Evolutionary conservation across 1,284 basidiomycete species (phyloP).

Genomic region (Retiboletus flavoniger): DNA sequence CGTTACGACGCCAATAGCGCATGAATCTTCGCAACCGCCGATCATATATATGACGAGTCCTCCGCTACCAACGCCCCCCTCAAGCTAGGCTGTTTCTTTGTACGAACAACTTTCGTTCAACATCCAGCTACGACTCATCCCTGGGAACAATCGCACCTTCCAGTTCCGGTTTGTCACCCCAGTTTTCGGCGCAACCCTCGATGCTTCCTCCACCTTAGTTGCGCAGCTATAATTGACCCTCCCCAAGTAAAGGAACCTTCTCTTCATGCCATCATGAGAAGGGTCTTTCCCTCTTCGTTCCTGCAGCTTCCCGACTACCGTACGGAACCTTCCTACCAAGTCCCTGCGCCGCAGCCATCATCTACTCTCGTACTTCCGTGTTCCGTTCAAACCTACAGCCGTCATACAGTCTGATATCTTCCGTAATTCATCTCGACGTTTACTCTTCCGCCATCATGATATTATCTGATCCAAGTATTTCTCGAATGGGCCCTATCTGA

Average conservation of each 20-base stretch:
- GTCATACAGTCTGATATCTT: not conserved
- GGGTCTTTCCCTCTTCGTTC: conserved; percentile 6
- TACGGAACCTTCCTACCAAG: conserved; percentile 8
- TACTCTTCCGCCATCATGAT: not conserved
- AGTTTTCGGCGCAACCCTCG: not conserved
- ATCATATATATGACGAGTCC: conserved; percentile 1
- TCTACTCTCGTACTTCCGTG: conserved; percentile 1
- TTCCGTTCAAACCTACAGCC: conserved; percentile 10
- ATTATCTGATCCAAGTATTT: not conserved
- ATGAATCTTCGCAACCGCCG: conserved; percentile 11
- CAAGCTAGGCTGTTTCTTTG: not conserved
- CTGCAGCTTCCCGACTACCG: not conserved
- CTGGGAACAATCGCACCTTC: not conserved
- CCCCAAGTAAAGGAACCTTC: conserved; percentile 2
- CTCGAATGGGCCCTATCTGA: conserved; percentile 11
- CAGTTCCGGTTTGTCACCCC: conserved; percentile 1
- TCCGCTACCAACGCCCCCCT: conserved; percentile 3
- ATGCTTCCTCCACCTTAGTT: conserved; percentile 1
- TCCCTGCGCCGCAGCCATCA: conserved; percentile 8
- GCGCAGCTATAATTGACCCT: conserved; percentile 8
- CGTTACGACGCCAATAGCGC: not conserved
- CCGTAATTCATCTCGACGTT: conserved; percentile 2
- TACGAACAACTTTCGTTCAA: not conserved
- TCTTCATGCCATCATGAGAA: conserved; percentile 10
- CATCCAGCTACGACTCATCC: not conserved